Conservation (phyloP, 2,329 filamentous ascomycete species). For the Paracorniculantispora psalliotae region DNA sequence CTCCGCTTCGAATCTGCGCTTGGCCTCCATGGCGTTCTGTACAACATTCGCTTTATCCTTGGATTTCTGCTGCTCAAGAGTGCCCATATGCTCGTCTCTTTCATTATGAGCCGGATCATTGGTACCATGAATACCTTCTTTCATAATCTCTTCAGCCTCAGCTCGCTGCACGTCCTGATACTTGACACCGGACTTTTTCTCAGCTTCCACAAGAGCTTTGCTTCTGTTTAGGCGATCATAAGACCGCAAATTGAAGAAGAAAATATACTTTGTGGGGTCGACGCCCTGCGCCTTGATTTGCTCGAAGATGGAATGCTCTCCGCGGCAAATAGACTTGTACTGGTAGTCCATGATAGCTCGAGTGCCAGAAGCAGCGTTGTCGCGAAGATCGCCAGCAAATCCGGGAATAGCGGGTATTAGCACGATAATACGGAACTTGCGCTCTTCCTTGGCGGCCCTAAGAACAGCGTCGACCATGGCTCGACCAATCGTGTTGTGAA, state of each 20-base stretch:
- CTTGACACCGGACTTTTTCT: constrained; percentile 74
- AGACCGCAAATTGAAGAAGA: constrained; percentile 87
- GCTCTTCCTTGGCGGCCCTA: constrained; percentile 69
- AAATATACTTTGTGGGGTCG: constrained; percentile 75
- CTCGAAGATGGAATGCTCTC: constrained; percentile 84
- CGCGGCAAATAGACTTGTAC: constrained; percentile 91
- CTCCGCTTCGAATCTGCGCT: constrained; percentile 48
- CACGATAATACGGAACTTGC: constrained; percentile 88
- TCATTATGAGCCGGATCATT: constrained; percentile 39
- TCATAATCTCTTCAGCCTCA: constrained; percentile 85
- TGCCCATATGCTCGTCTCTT: constrained; percentile 46
- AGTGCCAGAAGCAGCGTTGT: constrained; percentile 78
- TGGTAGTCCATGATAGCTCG: constrained; percentile 98
- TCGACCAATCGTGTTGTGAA: constrained; percentile 81
- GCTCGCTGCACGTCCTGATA: constrained; percentile 86
- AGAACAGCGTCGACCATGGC: constrained; percentile 91
- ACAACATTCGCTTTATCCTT: constrained; percentile 32
- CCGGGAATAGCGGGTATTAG: constrained; percentile 88
- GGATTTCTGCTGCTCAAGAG: constrained; percentile 30
- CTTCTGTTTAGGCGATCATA: constrained; percentile 92
- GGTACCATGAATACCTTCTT: constrained; percentile 61
- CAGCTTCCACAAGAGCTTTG: constrained; percentile 64
- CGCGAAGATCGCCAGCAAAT: constrained; percentile 84
- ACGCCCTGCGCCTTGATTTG: constrained; percentile 68
- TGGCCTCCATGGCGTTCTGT: constrained; percentile 40